Evolutionary conservation across 2,329 filamentous ascomycete species (phyloP), one percentile per base, ranked within the genome.

Genomic region (Polychaeton citri): DNA sequence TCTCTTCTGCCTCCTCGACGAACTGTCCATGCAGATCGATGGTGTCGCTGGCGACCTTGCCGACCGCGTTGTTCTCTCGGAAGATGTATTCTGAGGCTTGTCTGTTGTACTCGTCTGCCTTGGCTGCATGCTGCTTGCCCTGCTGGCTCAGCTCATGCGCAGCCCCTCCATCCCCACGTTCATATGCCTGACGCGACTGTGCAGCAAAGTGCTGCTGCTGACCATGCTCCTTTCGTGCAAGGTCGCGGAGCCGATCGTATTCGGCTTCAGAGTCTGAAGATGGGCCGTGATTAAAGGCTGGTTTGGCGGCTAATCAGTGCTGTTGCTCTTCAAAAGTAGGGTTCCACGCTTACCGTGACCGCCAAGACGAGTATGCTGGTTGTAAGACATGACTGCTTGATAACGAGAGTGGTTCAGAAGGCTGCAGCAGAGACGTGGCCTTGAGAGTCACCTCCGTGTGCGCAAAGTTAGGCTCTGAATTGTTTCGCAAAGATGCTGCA

Each of bases 11-110:
- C 65, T 96, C 90, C 57, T 94, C 84, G 40, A 94, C 87, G 52
- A 81, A 95, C 54, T 92, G 81, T 2, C 90, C 90, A 59, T 98
- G 90, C 33, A 98, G 69, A 62, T 98, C 90, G 49, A 98, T 87
- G 6, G 81, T 85, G 60, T 96, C 88, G 28, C 68, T 67, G 12
- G 74, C 71, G 7, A 93, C 80, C 42, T 80, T 76, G 13, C 76
- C 82, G 2, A 68, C 59, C 15, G 82, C 78, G 57, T 96, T 96
- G 66, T 95, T 95, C 63, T 88, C 85, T 28, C 86, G 79, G 66
- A 98, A 95, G 56, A 96, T 96, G 60, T 74, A 93, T 40, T 95
- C 83, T 40, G 83, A 84, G 1, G 90, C 90, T 60, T 94, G 85
- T 45, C 74, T 76, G 68, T 95, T 95, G 65, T 86, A 92, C 41